Evolutionary conservation across 495 filamentous ascomycete species (phyloP).

Genomic region (Neurospora sp.): DNA sequence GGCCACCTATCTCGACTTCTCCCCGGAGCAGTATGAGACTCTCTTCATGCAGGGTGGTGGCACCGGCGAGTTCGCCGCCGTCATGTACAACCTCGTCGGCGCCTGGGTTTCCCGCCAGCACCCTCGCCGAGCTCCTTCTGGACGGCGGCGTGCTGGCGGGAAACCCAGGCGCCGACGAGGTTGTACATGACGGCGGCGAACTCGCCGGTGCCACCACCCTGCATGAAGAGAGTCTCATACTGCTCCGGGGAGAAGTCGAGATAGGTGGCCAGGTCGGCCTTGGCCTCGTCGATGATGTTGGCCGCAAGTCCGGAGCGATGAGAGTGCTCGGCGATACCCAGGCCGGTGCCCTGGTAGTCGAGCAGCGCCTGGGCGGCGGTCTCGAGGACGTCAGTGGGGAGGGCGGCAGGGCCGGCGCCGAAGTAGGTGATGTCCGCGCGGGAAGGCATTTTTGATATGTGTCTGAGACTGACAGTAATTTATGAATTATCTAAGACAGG

Average conservation of each 20-base stretch:
- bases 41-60: constrained; percentile 80
- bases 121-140: constrained; percentile 23
- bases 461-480: background rate
- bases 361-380: constrained; percentile 63
- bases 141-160: constrained; percentile 41
- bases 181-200: constrained; percentile 78
- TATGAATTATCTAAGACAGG: background rate
- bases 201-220: constrained; percentile 72
- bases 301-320: constrained; percentile 74
- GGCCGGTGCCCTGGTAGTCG: constrained; percentile 71
- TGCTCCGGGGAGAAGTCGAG: constrained; percentile 59
- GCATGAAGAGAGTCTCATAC: constrained; percentile 74
- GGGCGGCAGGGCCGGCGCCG: constrained; percentile 75
- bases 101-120: constrained; percentile 64
- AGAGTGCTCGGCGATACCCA: constrained; percentile 77
- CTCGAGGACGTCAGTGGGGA: constrained; percentile 70
- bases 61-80: constrained; percentile 70
- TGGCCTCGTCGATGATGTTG: constrained; percentile 56
- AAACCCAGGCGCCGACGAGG: constrained; percentile 71
- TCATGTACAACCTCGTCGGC: constrained; percentile 68
- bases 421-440: constrained; percentile 40
- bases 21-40: constrained; percentile 59
- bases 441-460: constrained; percentile 18
- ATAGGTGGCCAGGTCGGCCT: constrained; percentile 53
- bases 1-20: constrained; percentile 61